Conservation (phyloP, 495 filamentous ascomycete species). For the Poronia punctata region DNA sequence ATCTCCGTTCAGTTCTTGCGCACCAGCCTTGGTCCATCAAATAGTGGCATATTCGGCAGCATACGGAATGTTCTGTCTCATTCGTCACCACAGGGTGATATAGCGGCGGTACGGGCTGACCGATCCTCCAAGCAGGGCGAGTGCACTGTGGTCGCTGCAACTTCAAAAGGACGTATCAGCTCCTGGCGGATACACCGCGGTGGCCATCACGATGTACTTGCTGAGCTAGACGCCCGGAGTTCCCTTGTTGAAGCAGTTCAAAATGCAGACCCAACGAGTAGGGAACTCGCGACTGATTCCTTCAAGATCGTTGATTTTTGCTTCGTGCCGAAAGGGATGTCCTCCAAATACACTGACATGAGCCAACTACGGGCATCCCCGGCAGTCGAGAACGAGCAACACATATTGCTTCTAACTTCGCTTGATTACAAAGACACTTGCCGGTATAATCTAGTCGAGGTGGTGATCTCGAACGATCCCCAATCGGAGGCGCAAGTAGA, state of each 20-base stretch:
- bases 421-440: conserved; percentile 25
- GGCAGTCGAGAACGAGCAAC: conserved; percentile 36
- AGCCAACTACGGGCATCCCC: conserved; percentile 36
- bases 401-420: conserved; percentile 35
- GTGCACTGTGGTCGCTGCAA: conserved; percentile 72
- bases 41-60: conserved; percentile 64
- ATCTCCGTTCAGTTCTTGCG: conserved; percentile 70
- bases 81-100: conserved; percentile 59
- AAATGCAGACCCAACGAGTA: conserved; percentile 20
- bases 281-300: conserved; percentile 25
- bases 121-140: conserved; percentile 67
- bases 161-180: conserved; percentile 65
- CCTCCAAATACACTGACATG: conserved; percentile 32
- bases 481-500: conserved; percentile 22
- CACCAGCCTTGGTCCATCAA: conserved; percentile 42
- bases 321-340: conserved; percentile 37
- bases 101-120: conserved; percentile 68
- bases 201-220: conserved; percentile 53
- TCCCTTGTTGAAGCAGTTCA: conserved; percentile 27
- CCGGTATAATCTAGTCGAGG: conserved; percentile 39
- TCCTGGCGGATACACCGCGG: conserved; percentile 84
- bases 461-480: conserved; percentile 25
- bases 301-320: conserved; percentile 44
- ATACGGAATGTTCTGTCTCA: conserved; percentile 64
- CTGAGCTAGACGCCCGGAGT: conserved; percentile 38